Conservation (phyloP, 2,329 filamentous ascomycete species). For the Phoma sp. region DNA sequence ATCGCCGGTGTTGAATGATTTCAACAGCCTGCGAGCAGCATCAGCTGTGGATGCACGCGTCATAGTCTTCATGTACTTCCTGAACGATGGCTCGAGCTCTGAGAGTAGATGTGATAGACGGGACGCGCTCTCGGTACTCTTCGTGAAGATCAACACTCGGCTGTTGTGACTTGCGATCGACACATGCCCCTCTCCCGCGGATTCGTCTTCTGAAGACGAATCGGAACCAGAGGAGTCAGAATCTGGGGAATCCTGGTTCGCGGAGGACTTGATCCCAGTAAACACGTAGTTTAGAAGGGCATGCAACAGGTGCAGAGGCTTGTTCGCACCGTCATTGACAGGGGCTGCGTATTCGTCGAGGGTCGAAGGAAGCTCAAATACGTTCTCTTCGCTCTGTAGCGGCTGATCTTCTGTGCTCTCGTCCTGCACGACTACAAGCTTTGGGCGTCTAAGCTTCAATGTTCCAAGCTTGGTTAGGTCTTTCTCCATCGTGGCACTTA, state of each 20-base stretch:
- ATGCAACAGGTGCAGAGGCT: constrained; percentile 84
- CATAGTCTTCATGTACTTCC: constrained; percentile 69
- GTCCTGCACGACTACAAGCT: constrained; percentile 76
- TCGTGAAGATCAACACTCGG: constrained; percentile 81
- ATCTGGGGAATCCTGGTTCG: constrained; percentile 29
- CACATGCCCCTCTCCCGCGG: constrained; percentile 4
- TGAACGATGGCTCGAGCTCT: constrained; percentile 68
- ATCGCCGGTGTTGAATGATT: constrained; percentile 68
- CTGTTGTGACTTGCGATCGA: constrained; percentile 32
- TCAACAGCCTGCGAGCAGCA: constrained; percentile 71
- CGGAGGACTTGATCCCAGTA: constrained; percentile 13
- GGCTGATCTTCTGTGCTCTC: constrained; percentile 33
- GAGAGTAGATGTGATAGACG: constrained; percentile 82
- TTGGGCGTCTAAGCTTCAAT: constrained; percentile 75
- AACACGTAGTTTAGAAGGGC: constrained; percentile 68
- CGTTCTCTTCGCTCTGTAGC: constrained; percentile 39
- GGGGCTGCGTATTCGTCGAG: constrained; percentile 58
- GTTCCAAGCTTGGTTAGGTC: constrained; percentile 82
- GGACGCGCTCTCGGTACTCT: constrained; percentile 86
- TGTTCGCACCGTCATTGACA: constrained; percentile 59
- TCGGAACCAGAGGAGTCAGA: constrained; percentile 20
- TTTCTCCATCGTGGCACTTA: constrained; percentile 91
- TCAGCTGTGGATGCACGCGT: constrained; percentile 81
- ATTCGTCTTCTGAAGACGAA: constrained; percentile 25
- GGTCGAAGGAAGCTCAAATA: constrained; percentile 64